Conservation (phyloP, 176 grass and related monocot species). For the Elaeis guineensis region DNA sequence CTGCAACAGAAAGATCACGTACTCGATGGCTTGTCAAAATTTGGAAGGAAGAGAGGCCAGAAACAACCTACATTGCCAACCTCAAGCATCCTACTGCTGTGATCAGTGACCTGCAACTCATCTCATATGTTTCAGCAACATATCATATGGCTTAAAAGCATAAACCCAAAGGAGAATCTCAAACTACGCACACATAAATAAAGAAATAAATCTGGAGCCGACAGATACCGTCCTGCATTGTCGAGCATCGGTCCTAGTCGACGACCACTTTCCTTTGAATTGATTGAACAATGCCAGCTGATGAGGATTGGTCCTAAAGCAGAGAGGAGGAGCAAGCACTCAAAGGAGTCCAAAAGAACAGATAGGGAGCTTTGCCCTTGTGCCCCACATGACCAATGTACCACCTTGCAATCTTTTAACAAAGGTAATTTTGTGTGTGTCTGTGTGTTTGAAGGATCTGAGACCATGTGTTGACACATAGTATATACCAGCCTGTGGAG, state of each 20-base stretch:
- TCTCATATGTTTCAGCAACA: neutral
- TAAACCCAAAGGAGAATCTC: conserved; percentile 13
- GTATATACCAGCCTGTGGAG: conserved; percentile 25
- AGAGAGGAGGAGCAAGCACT: conserved; percentile 8
- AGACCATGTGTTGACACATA: conserved; percentile 2
- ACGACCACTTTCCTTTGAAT: conserved; percentile 3
- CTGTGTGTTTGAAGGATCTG: conserved; percentile 8
- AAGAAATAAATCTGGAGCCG: conserved; percentile 5
- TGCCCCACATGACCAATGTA: conserved; percentile 17
- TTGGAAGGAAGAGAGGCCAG: too few relatives aligned
- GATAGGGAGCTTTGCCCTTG: neutral
- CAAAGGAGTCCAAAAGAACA: neutral
- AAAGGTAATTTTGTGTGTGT: neutral
- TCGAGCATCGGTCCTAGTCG: conserved; percentile 3
- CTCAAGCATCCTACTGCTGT: too few relatives aligned
- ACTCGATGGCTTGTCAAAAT: too few relatives aligned
- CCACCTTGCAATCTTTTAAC: neutral
- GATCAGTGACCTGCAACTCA: neutral
- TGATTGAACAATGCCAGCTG: conserved; percentile 7
- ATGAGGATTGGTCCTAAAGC: conserved; percentile 9
- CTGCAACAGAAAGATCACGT: too few relatives aligned
- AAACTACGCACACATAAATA: conserved; percentile 4
- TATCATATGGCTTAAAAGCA: neutral
- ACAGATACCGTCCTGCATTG: conserved; percentile 17
- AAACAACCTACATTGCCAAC: too few relatives aligned